Base-by-base conservation (phyloP, 2,329 filamentous ascomycete species). In the Zymoseptoria tritici region DNA sequence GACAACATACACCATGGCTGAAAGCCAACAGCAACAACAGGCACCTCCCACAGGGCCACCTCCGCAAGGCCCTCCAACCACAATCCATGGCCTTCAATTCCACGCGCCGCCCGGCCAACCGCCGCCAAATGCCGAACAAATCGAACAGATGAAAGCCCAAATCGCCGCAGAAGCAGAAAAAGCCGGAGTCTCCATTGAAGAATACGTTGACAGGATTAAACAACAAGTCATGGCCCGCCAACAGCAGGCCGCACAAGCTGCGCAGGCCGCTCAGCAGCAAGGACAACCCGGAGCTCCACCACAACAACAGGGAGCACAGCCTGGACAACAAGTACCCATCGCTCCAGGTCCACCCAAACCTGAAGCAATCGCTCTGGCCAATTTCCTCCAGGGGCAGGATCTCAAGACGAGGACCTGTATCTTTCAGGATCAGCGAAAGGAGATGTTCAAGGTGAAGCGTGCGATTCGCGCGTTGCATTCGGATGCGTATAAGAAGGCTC, bases 371-470 rank as follows among this genome's bases (percentile, higher is more conserved):
- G 91, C 92, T 8, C 83, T 99, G 57, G 95, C 94, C 66, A 88
- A 90, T 71, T 99, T 96, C 77, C 79, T 99, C 61, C 86, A 86
- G 67, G 52, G 22, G 16, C 92, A 97, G 77, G 85, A 94, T 61
- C 78, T 99, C 65, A 99, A 99, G 82, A 82, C 84, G 19, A 83
- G 94, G 64, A 97, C 92, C 19, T 93, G 90, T 74, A 95, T 99
- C 65, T 83, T 97, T 66, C 92, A 97, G 66, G 94, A 94, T 70
- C 92, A 97, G 81, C 85, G 94, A 70, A 97, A 96, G 78, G 93
- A 99, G 66, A 95, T 99, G 90, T 97, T 99, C 77, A 89, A 88
- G 82, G 94, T 99, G 74, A 97, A 97, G 82, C 90, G 94, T 73
- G 94, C 94, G 49, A 87, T 99, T 63, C 89, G 94, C 69, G 91